Percentiles rank a stretch among this genome's conserved stretches.
Conservation (phyloP, 164 flowering plant species). For the Vitis cinerea region DNA sequence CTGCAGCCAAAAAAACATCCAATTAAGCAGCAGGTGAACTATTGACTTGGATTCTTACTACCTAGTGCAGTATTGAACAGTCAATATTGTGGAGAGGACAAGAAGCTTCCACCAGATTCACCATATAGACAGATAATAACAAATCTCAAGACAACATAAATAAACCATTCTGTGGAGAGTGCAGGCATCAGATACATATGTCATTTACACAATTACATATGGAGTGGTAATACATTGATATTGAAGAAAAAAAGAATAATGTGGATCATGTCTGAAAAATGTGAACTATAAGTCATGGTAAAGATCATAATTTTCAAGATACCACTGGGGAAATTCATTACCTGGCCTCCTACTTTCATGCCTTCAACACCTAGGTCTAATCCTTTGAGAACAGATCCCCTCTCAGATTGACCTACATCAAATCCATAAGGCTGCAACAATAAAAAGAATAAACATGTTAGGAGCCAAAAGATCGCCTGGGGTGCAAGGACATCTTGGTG, state of each 20-base stretch:
- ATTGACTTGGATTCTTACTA: too few relatives aligned
- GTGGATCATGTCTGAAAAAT: background rate
- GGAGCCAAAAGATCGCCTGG: background rate
- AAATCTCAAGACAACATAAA: background rate
- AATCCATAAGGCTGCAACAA: conserved; percentile 92
- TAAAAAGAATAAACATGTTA: background rate
- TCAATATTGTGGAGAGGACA: too few relatives aligned
- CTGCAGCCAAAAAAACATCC: conserved; percentile 30
- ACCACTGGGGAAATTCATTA: conserved; percentile 19
- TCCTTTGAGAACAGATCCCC: conserved; percentile 83
- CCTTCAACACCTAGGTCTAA: conserved; percentile 92
- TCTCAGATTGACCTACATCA: conserved; percentile 94
- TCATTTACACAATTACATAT: background rate
- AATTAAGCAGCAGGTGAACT: background rate
- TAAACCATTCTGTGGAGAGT: too few relatives aligned
- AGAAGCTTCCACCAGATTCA: background rate
- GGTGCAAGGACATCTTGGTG: background rate
- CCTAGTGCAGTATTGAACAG: background rate
- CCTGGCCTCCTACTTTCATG: conserved; percentile 97
- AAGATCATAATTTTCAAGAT: background rate
- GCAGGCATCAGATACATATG: background rate
- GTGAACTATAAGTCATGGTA: background rate
- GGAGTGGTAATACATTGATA: background rate
- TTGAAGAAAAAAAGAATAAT: background rate
- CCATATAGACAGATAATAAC: background rate